These are phyloP conservation scores for Collybia sp. DNA, from an alignment of 768 basidiomycete species.

Conservation along the genomic window DNA sequence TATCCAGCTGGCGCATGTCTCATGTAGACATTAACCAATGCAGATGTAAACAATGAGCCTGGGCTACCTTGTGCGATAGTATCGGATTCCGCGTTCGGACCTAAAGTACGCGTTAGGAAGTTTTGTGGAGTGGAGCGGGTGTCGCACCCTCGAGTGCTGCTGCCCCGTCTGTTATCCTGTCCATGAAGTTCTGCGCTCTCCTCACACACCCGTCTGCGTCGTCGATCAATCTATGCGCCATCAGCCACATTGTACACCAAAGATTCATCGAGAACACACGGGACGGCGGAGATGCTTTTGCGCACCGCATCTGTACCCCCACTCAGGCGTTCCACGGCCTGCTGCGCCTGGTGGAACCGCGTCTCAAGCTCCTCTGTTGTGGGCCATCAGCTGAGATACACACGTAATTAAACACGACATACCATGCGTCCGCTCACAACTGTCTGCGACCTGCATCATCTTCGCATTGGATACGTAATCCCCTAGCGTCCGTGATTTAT, in stretches of 20 bases:
- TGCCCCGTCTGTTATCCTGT: conserved; percentile 47
- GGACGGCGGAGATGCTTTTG: conserved; percentile 35
- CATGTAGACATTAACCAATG: conserved; percentile 3
- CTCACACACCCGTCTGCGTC: conserved; percentile 53
- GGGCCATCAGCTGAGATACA: conserved; percentile 2
- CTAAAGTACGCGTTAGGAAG: conserved; percentile 16
- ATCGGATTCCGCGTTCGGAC: conserved; percentile 46
- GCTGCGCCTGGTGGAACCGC: conserved; percentile 51
- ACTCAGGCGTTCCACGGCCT: conserved; percentile 46
- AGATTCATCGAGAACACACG: conserved; percentile 28
- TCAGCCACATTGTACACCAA: background rate
- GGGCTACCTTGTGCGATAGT: conserved; percentile 45
- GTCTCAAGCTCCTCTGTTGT: conserved; percentile 50
- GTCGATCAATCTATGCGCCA: conserved; percentile 42
- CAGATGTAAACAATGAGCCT: background rate
- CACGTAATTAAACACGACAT: conserved; percentile 13
- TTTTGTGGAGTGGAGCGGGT: background rate
- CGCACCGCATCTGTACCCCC: conserved; percentile 60
- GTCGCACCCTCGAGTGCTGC: conserved; percentile 47
- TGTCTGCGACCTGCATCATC: conserved; percentile 78
- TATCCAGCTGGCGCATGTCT: conserved; percentile 67
- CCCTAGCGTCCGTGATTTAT: conserved; percentile 62
- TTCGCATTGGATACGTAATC: conserved; percentile 77
- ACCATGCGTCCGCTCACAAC: conserved; percentile 69
- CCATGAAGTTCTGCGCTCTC: conserved; percentile 55